Evolutionary conservation across 345 rosid species (phyloP).

Genomic region (Brassica nigra): DNA sequence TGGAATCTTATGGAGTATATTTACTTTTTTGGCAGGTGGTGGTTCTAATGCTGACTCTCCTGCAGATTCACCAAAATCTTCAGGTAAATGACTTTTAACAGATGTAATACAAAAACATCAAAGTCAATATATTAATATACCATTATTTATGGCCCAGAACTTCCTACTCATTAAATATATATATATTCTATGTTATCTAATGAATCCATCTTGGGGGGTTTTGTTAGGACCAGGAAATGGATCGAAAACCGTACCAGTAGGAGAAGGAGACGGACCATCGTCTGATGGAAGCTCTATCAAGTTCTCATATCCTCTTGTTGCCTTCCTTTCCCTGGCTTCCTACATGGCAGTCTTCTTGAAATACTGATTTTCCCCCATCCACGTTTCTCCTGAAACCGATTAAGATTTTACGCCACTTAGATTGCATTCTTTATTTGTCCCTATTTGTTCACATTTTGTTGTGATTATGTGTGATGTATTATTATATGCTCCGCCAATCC

Average conservation of each 20-base stretch:
- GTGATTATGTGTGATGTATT: slow-evolving; percentile 34
- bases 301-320: slow-evolving; percentile 54
- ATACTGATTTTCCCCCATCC: slow-evolving; percentile 34
- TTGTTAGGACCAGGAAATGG: slow-evolving; percentile 32
- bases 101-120: slow-evolving; percentile 4
- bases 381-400: slow-evolving; percentile 20
- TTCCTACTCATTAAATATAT: no score
- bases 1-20: not conserved
- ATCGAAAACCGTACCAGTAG: slow-evolving; percentile 67
- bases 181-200: slow-evolving; percentile 2
- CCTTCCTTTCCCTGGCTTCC: slow-evolving; percentile 57
- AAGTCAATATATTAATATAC: not conserved
- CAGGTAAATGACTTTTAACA: slow-evolving; percentile 53
- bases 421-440: slow-evolving; percentile 40
- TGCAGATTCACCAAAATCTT: slow-evolving; percentile 56
- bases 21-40: slow-evolving; percentile 18
- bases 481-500: slow-evolving; percentile 19
- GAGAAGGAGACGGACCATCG: slow-evolving; percentile 51
- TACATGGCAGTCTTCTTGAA: slow-evolving; percentile 46
- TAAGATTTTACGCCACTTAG: slow-evolving; percentile 21
- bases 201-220: not conserved
- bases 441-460: slow-evolving; percentile 27
- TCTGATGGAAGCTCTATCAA: slow-evolving; percentile 65
- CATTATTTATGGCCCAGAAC: no score
- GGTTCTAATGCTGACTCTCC: slow-evolving; percentile 59